Evolutionary conservation across 1,139 yeast species (phyloP).

Genomic region (Yamadazyma aaseri): DNA sequence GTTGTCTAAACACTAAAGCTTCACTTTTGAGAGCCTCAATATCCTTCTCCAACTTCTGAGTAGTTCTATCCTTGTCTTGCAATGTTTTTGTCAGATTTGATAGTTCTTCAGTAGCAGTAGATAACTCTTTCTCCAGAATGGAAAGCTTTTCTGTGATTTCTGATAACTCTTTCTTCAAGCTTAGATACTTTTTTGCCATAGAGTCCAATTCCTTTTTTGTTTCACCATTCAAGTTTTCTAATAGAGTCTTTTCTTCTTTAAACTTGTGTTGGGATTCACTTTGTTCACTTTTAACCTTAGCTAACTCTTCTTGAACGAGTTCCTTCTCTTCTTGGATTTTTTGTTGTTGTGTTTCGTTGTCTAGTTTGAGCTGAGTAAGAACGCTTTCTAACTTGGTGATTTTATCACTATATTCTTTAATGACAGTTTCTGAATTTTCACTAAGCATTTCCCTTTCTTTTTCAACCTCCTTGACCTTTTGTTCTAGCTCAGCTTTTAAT

Average conservation of each 20-base stretch:
- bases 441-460: slow-evolving; percentile 47
- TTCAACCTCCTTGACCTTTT: slow-evolving; percentile 45
- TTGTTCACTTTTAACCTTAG: slow-evolving; percentile 5
- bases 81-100: too few species aligned
- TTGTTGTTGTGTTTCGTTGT: slow-evolving; percentile 12
- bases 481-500: slow-evolving; percentile 20
- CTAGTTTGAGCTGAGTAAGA: slow-evolving; percentile 14
- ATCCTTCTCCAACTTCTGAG: too few species aligned
- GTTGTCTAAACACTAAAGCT: too few species aligned
- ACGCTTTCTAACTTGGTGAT: slow-evolving; percentile 28
- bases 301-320: slow-evolving; percentile 4
- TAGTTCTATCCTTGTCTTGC: too few species aligned
- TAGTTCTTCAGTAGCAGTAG: too few species aligned
- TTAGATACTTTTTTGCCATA: neutral
- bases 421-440: slow-evolving; percentile 49
- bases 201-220: too few species aligned
- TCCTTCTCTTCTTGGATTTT: slow-evolving; percentile 8
- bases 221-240: neutral
- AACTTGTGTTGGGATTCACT: slow-evolving; percentile 3
- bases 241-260: slow-evolving; percentile 2
- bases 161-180: too few species aligned
- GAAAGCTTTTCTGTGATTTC: too few species aligned
- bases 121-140: too few species aligned
- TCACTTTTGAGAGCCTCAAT: too few species aligned
- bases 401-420: slow-evolving; percentile 49